Percentiles rank a stretch among this genome's conserved stretches.
phyloP scores from a whole-genome alignment of 345 rosid genomes.

The rapeseed (Brassica napus) region Da-Ae NC_063445.1:9155501-9156000 shows the following conservation, averaged over 20 bases:
- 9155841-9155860: background rate
- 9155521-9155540: background rate
- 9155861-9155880: background rate
- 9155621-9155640: background rate
- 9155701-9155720: background rate
- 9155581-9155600: background rate
- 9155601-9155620: background rate
- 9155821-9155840: background rate
- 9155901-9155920: background rate
- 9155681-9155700: background rate
- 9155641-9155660: background rate
- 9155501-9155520: background rate
- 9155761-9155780: background rate
- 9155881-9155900: background rate
- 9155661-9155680: background rate
- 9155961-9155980: background rate
- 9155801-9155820: background rate
- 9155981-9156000: background rate
- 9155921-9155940: background rate
- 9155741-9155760: background rate
- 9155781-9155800: background rate
- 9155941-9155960: background rate
- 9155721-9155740: background rate
- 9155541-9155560: background rate
- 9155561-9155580: background rate